Percentiles rank a stretch among this genome's conserved stretches.
These are phyloP conservation scores for Wallemia hederae DNA, from an alignment of 1,284 basidiomycete species.

Conservation along the genomic window DNA sequence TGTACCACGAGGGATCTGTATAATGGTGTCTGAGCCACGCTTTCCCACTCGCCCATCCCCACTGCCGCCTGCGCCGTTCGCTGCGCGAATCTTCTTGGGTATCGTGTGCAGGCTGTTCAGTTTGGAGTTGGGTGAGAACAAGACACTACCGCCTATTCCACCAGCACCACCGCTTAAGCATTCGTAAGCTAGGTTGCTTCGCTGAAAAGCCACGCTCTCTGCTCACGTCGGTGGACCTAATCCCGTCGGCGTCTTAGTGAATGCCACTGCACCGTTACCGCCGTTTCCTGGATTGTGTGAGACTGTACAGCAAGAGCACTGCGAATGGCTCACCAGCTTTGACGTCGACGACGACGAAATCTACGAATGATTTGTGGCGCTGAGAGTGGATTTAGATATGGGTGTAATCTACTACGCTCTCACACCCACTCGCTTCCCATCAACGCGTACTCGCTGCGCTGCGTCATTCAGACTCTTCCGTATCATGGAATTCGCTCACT, in stretches of 20 bases:
- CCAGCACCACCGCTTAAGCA: conserved; percentile 74
- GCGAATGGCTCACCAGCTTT: background rate
- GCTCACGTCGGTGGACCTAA: background rate
- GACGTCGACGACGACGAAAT: background rate
- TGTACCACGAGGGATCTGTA: conserved; percentile 63
- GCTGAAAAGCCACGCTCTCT: background rate
- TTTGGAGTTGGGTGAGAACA: conserved; percentile 40
- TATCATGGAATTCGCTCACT: background rate
- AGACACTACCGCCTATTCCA: conserved; percentile 58
- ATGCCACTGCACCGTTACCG: conserved; percentile 52
- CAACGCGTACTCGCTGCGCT: background rate
- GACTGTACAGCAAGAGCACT: too few relatives aligned
- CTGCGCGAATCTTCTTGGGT: conserved; percentile 33
- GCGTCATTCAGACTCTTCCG: too few relatives aligned
- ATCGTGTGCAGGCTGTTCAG: conserved; percentile 49
- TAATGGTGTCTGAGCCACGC: conserved; percentile 35
- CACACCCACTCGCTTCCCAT: background rate
- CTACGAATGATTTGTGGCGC: background rate
- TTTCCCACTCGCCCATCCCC: conserved; percentile 62
- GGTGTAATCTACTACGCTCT: too few relatives aligned
- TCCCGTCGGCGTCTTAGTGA: conserved; percentile 19
- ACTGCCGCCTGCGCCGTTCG: conserved; percentile 36
- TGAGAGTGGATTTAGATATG: too few relatives aligned
- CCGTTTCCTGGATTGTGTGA: too few relatives aligned
- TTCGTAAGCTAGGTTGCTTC: too few relatives aligned